Evolutionary conservation across 2,329 filamentous ascomycete genomes (phyloP), one percentile per base, ranked within the genome.

Genomic region (Blumeriella jaapii): DNA sequence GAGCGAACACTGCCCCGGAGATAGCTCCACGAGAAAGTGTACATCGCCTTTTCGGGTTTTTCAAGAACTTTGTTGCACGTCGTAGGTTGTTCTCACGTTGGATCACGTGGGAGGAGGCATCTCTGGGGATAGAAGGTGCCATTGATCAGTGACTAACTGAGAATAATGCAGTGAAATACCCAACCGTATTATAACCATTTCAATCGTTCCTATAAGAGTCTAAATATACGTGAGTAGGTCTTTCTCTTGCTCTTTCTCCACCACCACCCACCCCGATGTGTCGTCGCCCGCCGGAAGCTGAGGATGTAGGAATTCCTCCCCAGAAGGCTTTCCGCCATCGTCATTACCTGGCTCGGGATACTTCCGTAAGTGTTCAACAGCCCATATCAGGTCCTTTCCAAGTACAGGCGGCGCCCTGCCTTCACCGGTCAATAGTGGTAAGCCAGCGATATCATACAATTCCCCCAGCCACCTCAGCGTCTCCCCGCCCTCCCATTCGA

Each of bases 401-500:
- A 69, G 41, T 0, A 60, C 55, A 0, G 67, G 66, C n/a, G 66
- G 66, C 5, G 61, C 50, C 24, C 61, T 57, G 0, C 67, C 66
- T 10, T 65, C 59, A 1, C 66, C 68, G 16, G 53, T 55, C 26
- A 74, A 47, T 10, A 56, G 61, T 0, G 61, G 60, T 20, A 74
- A 50, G 0, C 69, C 70, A 0, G 68, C 63, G 31, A 72, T 55
- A 5, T 56, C 46, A 48, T 63, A 72, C 28, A 73, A 45, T 8
- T 55, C 55, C 1, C 54, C 51, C 2, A 74, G 52, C 58, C 62
- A 74, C 6, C 55, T 56, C 1, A 60, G 44, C 0, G 68, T 71
- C 51, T 73, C 65, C 0, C 65, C 67, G 3, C 55, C 56, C 7
- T 70, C 66, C 65, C 65, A 71, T 2, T 59, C 50, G 4, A 74